These are phyloP conservation scores for Porphyridium purpureum DNA, from an alignment of 23 red algal species.

Conservation along the genomic window DNA sequence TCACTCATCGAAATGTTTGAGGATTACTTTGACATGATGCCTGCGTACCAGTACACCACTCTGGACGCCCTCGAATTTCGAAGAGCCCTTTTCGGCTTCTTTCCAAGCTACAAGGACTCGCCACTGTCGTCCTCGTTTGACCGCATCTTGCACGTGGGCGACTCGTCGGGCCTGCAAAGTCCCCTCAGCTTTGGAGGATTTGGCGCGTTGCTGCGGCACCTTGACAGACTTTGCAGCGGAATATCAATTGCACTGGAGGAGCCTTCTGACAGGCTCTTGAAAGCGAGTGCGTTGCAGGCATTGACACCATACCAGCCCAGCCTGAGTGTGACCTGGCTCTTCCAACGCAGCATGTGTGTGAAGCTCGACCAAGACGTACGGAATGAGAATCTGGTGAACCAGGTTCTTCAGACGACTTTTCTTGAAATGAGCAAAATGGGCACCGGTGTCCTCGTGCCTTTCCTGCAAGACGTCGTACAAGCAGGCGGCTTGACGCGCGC, in stretches of 20 bases:
- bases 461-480: slow-evolving; percentile 74
- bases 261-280: slow-evolving; percentile 13
- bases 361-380: slow-evolving; percentile 22
- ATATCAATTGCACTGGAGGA: slow-evolving; percentile 34
- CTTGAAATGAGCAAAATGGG: slow-evolving; percentile 38
- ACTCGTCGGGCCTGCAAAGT: slow-evolving; percentile 64
- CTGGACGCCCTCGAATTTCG: slow-evolving; percentile 18
- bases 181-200: slow-evolving; percentile 92
- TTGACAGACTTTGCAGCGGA: slow-evolving; percentile 28
- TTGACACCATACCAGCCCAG: slow-evolving; percentile 62
- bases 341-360: slow-evolving; percentile 71
- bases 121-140: slow-evolving; percentile 37
- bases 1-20: slow-evolving; percentile 43
- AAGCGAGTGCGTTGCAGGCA: slow-evolving; percentile 14
- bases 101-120: slow-evolving; percentile 40
- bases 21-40: slow-evolving; percentile 42
- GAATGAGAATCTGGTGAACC: slow-evolving; percentile 27
- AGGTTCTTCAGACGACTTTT: slow-evolving; percentile 7
- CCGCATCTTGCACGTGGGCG: slow-evolving; percentile 50
- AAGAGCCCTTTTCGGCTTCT: slow-evolving; percentile 61
- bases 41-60: slow-evolving; percentile 40
- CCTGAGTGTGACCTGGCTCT: slow-evolving; percentile 59
- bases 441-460: slow-evolving; percentile 28
- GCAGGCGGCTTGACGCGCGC: slow-evolving; percentile 41
- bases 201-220: slow-evolving; percentile 69